A percentile compares a stretch with the other conserved stretches of the same genome.
Evolutionary conservation across 441 rosid genomes (phyloP).

Genomic region (Eruca vesicaria): DNA sequence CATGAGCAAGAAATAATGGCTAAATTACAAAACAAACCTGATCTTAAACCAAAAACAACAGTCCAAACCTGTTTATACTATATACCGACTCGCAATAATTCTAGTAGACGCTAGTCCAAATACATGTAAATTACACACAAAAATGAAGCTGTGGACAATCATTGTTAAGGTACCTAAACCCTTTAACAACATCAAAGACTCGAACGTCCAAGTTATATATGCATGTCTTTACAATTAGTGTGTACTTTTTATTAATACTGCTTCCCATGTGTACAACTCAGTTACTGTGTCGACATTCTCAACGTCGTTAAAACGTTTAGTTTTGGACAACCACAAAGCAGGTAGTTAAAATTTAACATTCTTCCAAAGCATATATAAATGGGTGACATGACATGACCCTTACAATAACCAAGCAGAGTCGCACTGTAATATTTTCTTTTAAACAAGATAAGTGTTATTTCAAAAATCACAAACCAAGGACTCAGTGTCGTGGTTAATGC

Average conservation of each 20-base stretch:
- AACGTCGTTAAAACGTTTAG: neutral
- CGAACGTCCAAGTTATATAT: too few relatives aligned
- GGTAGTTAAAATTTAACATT: neutral
- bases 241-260: too few relatives aligned
- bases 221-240: too few relatives aligned
- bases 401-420: neutral
- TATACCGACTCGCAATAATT: neutral
- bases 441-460: neutral
- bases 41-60: neutral
- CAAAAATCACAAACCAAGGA: conserved; percentile 23
- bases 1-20: neutral
- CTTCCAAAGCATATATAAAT: conserved; percentile 11
- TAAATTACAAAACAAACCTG: neutral
- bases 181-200: too few relatives aligned
- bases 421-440: neutral
- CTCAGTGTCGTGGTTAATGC: conserved; percentile 1
- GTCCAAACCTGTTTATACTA: neutral
- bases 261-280: neutral
- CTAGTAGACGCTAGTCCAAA: neutral
- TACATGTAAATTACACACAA: neutral
- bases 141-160: too few relatives aligned
- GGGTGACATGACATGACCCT: conserved; percentile 9
- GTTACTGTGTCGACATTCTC: neutral
- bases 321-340: neutral
- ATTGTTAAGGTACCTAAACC: too few relatives aligned